Base-by-base conservation (phyloP, 208 protist genomes). In the Trypanosoma boissoni region DNA sequence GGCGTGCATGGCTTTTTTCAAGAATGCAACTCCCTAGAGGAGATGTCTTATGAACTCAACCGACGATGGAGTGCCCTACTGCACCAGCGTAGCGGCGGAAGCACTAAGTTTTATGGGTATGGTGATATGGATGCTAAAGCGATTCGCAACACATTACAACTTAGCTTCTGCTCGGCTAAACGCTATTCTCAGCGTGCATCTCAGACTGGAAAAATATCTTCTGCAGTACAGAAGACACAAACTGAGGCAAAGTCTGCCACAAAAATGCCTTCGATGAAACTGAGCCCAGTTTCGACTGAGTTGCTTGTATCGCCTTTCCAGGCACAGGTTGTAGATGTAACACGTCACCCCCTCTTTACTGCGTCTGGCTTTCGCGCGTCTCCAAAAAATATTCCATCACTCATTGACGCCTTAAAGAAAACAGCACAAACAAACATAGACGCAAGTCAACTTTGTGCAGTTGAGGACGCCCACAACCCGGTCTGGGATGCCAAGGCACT, bases 401-500 rank as follows among this genome's bases (percentile, higher is more conserved):
- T 92, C 28, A 39, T 44, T 14, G 64, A 57, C 8, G 82, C 86
- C 9, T 59, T 92, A 16, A 62, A 72, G 48, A 72, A 68, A 43
- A 69, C 70, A 3, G 50, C 71, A 16, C 20, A 2, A 24, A 45
- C 59, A 9, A 78, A 92, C 45, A 49, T 45, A 5, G 68, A 62
- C n/a, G 82, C 86, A 0, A 53, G 46, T 16, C 56, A n/a, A 21
- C 27, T 92, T 42, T 42, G 56, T 2, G 57, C 41, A 18, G 3
- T 37, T 2, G 51, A 50, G 44, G 57, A 41, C 8, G 67, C 57
- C 31, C 86, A 92, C 57, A 78, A 92, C 52, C 80, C 86, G 3
- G 57, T 92, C 21, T 92, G 86, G 83, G 86, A 92, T 74, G 86
- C 86, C 10, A 78, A 86, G 56, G 86, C 86, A 9, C 66, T 92